Conservation (phyloP, 1,284 basidiomycete genomes). For the Sporisorium scitamineum region DNA sequence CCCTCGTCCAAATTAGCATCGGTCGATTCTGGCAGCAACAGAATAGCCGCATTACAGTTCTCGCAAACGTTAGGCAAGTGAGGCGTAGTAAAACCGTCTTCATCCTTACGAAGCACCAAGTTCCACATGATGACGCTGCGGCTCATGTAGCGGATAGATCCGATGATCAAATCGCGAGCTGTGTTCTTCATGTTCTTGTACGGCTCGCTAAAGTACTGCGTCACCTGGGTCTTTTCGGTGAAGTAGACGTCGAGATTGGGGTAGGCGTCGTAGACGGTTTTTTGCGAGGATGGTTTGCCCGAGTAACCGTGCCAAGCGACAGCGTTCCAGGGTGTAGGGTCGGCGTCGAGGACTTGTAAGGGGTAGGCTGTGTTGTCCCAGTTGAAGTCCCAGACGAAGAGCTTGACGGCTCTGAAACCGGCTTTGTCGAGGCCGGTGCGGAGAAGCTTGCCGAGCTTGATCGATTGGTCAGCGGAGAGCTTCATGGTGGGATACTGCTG, state of each 20-base stretch:
- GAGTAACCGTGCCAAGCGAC: slow-evolving; percentile 62
- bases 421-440: slow-evolving; percentile 34
- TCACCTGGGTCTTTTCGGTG: slow-evolving; percentile 53
- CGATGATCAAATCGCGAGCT: slow-evolving; percentile 37
- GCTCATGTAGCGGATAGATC: slow-evolving; percentile 44
- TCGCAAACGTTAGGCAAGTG: slow-evolving; percentile 48
- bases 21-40: slow-evolving; percentile 39
- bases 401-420: slow-evolving; percentile 20
- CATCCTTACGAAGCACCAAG: slow-evolving; percentile 44
- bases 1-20: slow-evolving; percentile 9
- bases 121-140: slow-evolving; percentile 52
- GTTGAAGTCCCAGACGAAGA: slow-evolving; percentile 52
- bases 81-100: slow-evolving; percentile 55
- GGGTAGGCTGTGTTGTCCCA: slow-evolving; percentile 49
- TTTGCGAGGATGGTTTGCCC: slow-evolving; percentile 36
- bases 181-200: slow-evolving; percentile 58
- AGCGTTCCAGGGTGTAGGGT: slow-evolving; percentile 24
- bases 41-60: slow-evolving; percentile 54
- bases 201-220: slow-evolving; percentile 53
- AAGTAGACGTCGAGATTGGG: slow-evolving; percentile 39
- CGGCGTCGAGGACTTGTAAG: slow-evolving; percentile 40
- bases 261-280: slow-evolving; percentile 42
- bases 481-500: slow-evolving; percentile 48
- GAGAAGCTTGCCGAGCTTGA: slow-evolving; percentile 29
- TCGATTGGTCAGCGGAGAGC: slow-evolving; percentile 23